Conservation (phyloP, 169 alveolate species). For the Plasmodium vivax region DNA sequence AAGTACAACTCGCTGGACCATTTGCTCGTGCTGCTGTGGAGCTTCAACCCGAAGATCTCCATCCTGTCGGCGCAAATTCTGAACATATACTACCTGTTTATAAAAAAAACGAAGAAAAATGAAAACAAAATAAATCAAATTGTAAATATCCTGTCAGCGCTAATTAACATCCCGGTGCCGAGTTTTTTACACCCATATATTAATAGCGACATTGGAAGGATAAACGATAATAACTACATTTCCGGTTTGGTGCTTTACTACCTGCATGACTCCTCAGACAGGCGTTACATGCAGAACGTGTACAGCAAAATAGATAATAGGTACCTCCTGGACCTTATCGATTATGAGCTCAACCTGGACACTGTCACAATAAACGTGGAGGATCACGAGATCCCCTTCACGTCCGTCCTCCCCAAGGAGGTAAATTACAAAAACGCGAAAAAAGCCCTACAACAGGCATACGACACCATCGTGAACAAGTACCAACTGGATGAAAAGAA, state of each 20-base stretch:
- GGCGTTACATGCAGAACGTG: conserved; percentile 47
- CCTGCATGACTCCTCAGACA: conserved; percentile 32
- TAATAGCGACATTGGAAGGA: conserved; percentile 45
- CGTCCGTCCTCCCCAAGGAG: conserved; percentile 51
- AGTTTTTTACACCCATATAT: conserved; percentile 51
- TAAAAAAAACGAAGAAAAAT: conserved; percentile 73
- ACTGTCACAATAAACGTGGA: conserved; percentile 17
- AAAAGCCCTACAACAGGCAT: conserved; percentile 28
- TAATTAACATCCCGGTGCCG: conserved; percentile 57
- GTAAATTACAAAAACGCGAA: conserved; percentile 30
- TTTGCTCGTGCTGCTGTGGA: conserved; percentile 66
- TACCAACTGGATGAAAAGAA: conserved; percentile 25
- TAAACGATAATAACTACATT: conserved; percentile 64
- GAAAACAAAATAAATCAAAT: conserved; percentile 64
- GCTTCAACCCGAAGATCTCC: conserved; percentile 67
- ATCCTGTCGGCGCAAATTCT: conserved; percentile 62
- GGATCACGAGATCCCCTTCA: conserved; percentile 35
- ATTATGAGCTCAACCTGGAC: conserved; percentile 36
- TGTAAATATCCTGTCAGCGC: conserved; percentile 28
- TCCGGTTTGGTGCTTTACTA: conserved; percentile 62
- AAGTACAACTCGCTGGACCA: conserved; percentile 82
- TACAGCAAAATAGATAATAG: conserved; percentile 54
- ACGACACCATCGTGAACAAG: conserved; percentile 14
- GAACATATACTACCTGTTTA: conserved; percentile 54
- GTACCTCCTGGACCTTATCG: conserved; percentile 35